phyloP scores from a whole-genome alignment of 2,329 filamentous ascomycete species.

The Scedosporium boydii region DNA sequence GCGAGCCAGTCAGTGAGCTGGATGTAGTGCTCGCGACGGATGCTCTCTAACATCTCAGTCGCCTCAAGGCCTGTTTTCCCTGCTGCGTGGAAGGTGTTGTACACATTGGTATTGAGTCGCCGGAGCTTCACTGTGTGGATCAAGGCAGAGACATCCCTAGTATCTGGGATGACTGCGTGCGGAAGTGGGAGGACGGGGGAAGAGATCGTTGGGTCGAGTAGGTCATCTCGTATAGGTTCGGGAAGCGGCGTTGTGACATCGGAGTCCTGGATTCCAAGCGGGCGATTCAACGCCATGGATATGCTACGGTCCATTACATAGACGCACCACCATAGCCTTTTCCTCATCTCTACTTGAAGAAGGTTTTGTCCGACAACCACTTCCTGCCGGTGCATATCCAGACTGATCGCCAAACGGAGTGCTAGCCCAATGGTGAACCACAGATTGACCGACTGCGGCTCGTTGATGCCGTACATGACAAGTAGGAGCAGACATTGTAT shows the following conservation, averaged over 20 bases:
- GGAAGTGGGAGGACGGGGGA: too few species aligned
- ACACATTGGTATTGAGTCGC: constrained; percentile 15
- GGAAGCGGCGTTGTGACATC: constrained; percentile 16
- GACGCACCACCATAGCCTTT: constrained; percentile 20
- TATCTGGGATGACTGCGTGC: background rate
- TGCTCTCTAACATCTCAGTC: background rate
- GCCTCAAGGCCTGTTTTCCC: background rate
- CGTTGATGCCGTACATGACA: constrained; percentile 17
- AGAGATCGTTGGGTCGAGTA: background rate
- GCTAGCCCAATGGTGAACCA: constrained; percentile 16
- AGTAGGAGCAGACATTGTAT: constrained; percentile 16
- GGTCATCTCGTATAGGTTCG: background rate
- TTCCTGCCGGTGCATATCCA: constrained; percentile 13
- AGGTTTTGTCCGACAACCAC: background rate
- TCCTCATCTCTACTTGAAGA: constrained; percentile 15
- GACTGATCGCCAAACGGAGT: constrained; percentile 13
- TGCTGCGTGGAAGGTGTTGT: constrained; percentile 12
- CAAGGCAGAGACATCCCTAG: constrained; percentile 15
- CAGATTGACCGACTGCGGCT: constrained; percentile 17
- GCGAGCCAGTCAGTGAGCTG: constrained; percentile 15
- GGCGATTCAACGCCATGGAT: constrained; percentile 16
- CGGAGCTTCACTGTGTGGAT: constrained; percentile 17
- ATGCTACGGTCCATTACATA: constrained; percentile 17
- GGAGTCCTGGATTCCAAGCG: constrained; percentile 14
- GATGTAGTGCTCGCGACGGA: background rate